A percentile compares a stretch with the other conserved stretches of the same genome.
Conservation (phyloP, 495 filamentous ascomycete genomes). For the Glutinoglossum americanum region DNA sequence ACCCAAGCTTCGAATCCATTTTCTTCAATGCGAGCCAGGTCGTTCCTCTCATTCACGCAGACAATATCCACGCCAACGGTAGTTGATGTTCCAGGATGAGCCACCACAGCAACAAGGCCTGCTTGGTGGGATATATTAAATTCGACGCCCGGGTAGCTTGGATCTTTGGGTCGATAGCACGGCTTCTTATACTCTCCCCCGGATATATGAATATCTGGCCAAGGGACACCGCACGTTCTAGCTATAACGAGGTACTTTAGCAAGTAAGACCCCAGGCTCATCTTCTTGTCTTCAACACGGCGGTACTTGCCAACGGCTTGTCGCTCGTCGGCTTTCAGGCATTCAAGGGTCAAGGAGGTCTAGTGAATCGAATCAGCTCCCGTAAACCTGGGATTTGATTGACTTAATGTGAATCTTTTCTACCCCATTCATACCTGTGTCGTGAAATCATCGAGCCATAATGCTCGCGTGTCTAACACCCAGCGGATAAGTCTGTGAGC, state of each 20-base stretch:
- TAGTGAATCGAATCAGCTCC: not conserved
- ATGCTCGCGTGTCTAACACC: slow-evolving; percentile 11
- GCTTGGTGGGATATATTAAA: slow-evolving; percentile 88
- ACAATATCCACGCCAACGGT: slow-evolving; percentile 17
- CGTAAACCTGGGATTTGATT: not conserved
- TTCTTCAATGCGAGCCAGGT: slow-evolving; percentile 23
- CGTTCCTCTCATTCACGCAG: slow-evolving; percentile 48
- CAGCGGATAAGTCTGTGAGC: slow-evolving; percentile 11
- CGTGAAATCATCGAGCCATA: slow-evolving; percentile 7
- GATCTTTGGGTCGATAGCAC: slow-evolving; percentile 8
- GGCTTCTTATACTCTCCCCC: slow-evolving; percentile 6
- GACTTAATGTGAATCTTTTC: not conserved
- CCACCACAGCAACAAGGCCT: slow-evolving; percentile 46
- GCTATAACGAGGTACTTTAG: slow-evolving; percentile 59
- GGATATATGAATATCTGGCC: slow-evolving; percentile 36
- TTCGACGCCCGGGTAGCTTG: slow-evolving; percentile 24
- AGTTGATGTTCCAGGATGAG: slow-evolving; percentile 20
- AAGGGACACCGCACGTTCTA: slow-evolving; percentile 38
- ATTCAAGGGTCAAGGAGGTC: slow-evolving; percentile 17
- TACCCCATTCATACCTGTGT: not conserved
- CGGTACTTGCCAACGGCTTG: slow-evolving; percentile 31
- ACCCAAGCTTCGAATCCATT: slow-evolving; percentile 43
- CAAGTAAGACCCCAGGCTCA: slow-evolving; percentile 51
- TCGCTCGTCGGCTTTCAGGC: slow-evolving; percentile 32
- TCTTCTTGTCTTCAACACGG: slow-evolving; percentile 40